A percentile compares a stretch with the other conserved stretches of the same genome.
phyloP scores from a whole-genome alignment of 2,329 filamentous ascomycete genomes.

The Magnaporthiopsis poae region DNA sequence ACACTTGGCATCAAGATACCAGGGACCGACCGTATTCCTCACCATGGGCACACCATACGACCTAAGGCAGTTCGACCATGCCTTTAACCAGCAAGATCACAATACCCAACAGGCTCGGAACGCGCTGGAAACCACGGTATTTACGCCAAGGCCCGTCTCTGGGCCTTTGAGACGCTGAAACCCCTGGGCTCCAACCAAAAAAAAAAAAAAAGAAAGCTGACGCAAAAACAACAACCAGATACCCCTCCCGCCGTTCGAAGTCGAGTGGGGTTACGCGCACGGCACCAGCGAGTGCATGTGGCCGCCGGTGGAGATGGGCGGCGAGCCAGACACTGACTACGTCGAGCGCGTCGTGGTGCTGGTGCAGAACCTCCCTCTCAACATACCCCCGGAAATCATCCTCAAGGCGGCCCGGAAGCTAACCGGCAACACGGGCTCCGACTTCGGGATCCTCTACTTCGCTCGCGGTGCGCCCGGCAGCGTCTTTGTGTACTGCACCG shows the following conservation, averaged over 20 bases:
- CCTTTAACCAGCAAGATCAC: constrained; percentile 3
- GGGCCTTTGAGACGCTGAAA: background rate
- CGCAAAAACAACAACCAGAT: background rate
- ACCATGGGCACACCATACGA: too few relatives aligned
- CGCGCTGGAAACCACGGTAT: background rate
- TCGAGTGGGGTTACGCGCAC: constrained; percentile 8
- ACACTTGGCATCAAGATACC: too few relatives aligned
- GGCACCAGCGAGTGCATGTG: constrained; percentile 7
- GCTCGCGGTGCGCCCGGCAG: constrained; percentile 1
- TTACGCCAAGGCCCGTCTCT: background rate
- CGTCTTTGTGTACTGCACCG: constrained; percentile 7
- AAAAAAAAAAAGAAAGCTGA: background rate
- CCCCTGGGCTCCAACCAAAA: background rate
- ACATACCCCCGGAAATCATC: background rate
- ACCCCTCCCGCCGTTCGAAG: background rate
- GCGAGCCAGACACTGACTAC: constrained; percentile 4
- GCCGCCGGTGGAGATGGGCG: constrained; percentile 4
- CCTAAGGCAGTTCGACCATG: background rate
- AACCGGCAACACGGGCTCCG: background rate
- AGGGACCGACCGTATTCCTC: too few relatives aligned
- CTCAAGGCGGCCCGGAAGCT: constrained; percentile 6
- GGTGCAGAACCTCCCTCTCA: background rate
- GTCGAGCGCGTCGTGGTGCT: constrained; percentile 6
- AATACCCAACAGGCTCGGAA: background rate
- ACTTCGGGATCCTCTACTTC: constrained; percentile 7